Evolutionary conservation across 2,329 filamentous ascomycete genomes (phyloP).

Genomic region (Septoria petroselini): DNA sequence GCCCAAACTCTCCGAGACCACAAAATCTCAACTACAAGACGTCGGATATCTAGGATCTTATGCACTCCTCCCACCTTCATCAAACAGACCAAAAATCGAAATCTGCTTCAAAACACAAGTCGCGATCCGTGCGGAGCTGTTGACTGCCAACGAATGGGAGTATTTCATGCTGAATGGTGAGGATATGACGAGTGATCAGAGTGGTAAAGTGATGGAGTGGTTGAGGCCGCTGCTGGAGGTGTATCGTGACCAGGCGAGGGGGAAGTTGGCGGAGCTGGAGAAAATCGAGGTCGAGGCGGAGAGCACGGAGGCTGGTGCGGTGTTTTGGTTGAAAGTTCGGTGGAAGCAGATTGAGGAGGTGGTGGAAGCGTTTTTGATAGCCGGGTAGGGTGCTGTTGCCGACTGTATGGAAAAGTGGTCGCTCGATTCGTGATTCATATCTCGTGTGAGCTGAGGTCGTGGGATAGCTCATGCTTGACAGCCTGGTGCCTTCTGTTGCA

Average conservation of each 20-base stretch:
- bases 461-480: too few relatives aligned
- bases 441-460: too few relatives aligned
- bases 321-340: constrained; percentile 25
- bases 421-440: too few relatives aligned
- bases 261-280: constrained; percentile 20
- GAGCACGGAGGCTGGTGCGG: constrained; percentile 17
- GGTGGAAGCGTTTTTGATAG: constrained; percentile 13
- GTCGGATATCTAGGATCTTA: constrained; percentile 44
- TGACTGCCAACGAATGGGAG: constrained; percentile 40
- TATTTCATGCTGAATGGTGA: constrained; percentile 40
- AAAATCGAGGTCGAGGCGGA: constrained; percentile 1
- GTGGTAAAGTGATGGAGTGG: constrained; percentile 29
- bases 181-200: constrained; percentile 34
- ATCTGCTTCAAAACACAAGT: constrained; percentile 48
- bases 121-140: constrained; percentile 39
- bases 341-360: constrained; percentile 41
- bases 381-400: background rate
- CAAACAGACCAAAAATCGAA: constrained; percentile 24
- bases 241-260: constrained; percentile 26
- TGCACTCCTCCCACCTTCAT: constrained; percentile 29
- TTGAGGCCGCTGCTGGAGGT: constrained; percentile 24
- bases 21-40: constrained; percentile 41
- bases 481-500: too few relatives aligned
- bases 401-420: too few relatives aligned
- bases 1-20: constrained; percentile 36